Conservation (phyloP, 768 basidiomycete genomes). For the Leccinum longicurvipes region DNA sequence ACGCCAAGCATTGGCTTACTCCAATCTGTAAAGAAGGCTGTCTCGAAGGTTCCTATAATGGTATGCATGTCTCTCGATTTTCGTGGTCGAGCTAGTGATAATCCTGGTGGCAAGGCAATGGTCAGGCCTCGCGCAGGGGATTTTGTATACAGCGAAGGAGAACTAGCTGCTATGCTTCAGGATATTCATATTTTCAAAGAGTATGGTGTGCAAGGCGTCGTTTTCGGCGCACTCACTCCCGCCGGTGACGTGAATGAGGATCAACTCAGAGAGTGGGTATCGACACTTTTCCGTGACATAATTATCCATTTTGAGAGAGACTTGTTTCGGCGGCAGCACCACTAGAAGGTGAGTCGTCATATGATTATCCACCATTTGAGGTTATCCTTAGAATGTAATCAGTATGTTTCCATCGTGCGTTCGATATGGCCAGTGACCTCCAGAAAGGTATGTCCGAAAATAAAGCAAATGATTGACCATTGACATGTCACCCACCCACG, state of each 20-base stretch:
- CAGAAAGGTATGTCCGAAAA: constrained; percentile 42
- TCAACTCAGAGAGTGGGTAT: constrained; percentile 45
- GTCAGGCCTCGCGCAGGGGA: constrained; percentile 77
- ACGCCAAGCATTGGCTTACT: constrained; percentile 80
- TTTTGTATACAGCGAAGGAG: constrained; percentile 66
- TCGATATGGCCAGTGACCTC: constrained; percentile 65
- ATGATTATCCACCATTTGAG: neutral
- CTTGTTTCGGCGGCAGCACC: constrained; percentile 57
- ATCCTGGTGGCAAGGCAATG: constrained; percentile 54
- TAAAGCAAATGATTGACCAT: neutral
- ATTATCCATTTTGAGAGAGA: constrained; percentile 30
- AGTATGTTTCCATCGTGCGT: constrained; percentile 81
- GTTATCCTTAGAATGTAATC: neutral
- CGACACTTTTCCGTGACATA: neutral
- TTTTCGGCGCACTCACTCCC: constrained; percentile 57
- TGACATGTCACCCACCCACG: constrained; percentile 1
- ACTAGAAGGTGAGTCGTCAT: constrained; percentile 49
- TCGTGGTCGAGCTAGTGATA: neutral
- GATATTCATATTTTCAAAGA: constrained; percentile 65
- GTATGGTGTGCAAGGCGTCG: constrained; percentile 59
- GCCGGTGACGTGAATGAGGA: constrained; percentile 59
- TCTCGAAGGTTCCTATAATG: constrained; percentile 62
- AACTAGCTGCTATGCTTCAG: constrained; percentile 70
- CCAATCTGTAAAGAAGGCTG: constrained; percentile 48
- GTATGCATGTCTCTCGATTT: constrained; percentile 41